Percentiles rank a stretch among this genome's conserved stretches.
Evolutionary conservation across 352 stramenopile species (phyloP).

Genomic region (Phytophthora pseudosyringae): DNA sequence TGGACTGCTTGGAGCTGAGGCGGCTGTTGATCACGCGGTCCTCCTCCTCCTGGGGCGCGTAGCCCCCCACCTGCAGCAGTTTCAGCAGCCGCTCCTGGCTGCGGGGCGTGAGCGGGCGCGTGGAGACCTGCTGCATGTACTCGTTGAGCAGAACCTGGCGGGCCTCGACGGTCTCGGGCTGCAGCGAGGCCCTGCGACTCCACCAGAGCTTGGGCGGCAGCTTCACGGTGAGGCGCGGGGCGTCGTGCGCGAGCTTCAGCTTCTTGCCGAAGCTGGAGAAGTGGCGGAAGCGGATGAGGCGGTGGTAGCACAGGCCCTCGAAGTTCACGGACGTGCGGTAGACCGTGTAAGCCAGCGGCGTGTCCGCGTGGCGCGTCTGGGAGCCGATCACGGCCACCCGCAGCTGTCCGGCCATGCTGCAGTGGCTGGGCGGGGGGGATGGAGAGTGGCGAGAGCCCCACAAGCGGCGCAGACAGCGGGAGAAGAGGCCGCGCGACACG

Average conservation of each 20-base stretch:
- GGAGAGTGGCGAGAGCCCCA: constrained; percentile 9
- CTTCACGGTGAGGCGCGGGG: constrained; percentile 25
- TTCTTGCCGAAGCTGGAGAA: constrained; percentile 58
- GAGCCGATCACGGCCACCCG: constrained; percentile 75
- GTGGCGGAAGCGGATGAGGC: constrained; percentile 71
- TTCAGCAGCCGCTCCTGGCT: constrained; percentile 60
- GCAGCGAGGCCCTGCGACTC: constrained; percentile 59
- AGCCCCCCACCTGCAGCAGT: constrained; percentile 66
- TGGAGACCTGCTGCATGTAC: constrained; percentile 67
- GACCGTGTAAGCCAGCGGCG: constrained; percentile 60
- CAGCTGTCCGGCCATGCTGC: constrained; percentile 46
- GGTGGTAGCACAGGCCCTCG: constrained; percentile 67
- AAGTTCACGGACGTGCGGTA: constrained; percentile 80
- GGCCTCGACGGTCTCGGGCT: constrained; percentile 64
- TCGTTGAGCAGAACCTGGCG: constrained; percentile 80
- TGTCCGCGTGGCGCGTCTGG: constrained; percentile 49
- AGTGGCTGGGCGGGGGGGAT: constrained; percentile 2
- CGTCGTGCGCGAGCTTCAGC: constrained; percentile 43
- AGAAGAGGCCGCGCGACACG: constrained; percentile 27
- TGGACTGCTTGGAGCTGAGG: constrained; percentile 34
- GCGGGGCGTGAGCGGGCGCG: constrained; percentile 43
- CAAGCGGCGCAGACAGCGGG: constrained; percentile 24
- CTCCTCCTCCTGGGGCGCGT: constrained; percentile 39
- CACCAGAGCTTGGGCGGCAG: constrained; percentile 66
- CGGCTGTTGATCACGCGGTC: constrained; percentile 33